Conservation (phyloP, 2,329 filamentous ascomycete species). For the Teratosphaeria zuluensis region DNA sequence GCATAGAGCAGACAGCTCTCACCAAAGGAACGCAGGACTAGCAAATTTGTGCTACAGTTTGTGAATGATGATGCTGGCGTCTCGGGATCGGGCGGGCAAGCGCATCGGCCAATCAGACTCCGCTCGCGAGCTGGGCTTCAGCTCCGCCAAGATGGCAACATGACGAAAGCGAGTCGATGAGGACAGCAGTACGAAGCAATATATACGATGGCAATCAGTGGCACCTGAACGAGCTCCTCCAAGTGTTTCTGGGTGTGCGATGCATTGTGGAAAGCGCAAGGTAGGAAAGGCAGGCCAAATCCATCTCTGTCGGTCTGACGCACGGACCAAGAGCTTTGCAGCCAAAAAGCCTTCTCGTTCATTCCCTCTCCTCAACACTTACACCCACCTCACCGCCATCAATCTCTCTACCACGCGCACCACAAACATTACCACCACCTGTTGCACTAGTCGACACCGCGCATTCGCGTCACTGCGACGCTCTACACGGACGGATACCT, state of each 20-base stretch:
- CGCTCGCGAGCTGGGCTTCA: not conserved
- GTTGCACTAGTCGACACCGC: not conserved
- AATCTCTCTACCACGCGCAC: slow-evolving; percentile 12
- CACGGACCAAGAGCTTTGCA: not conserved
- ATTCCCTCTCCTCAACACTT: slow-evolving; percentile 10
- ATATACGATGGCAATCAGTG: slow-evolving; percentile 18
- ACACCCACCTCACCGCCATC: slow-evolving; percentile 10
- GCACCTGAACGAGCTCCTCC: slow-evolving; percentile 15
- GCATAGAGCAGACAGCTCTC: not conserved
- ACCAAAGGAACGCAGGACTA: not conserved
- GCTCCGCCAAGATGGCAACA: not conserved
- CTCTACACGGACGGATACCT: not conserved
- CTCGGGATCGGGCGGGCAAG: not conserved
- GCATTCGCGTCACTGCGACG: not conserved
- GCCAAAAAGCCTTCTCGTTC: slow-evolving; percentile 4
- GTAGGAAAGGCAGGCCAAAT: not conserved
- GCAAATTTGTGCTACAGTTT: not conserved
- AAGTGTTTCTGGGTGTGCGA: slow-evolving; percentile 7
- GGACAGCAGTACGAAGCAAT: slow-evolving; percentile 5
- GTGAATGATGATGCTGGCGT: not conserved
- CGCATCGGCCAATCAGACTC: not conserved
- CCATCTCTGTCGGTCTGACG: not conserved
- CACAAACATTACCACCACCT: not conserved
- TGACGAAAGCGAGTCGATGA: not conserved
- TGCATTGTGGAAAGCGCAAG: not conserved